These are phyloP conservation scores for Corymbia citriodora DNA, from an alignment of 441 rosid genomes.

Conservation along the genomic window DNA sequence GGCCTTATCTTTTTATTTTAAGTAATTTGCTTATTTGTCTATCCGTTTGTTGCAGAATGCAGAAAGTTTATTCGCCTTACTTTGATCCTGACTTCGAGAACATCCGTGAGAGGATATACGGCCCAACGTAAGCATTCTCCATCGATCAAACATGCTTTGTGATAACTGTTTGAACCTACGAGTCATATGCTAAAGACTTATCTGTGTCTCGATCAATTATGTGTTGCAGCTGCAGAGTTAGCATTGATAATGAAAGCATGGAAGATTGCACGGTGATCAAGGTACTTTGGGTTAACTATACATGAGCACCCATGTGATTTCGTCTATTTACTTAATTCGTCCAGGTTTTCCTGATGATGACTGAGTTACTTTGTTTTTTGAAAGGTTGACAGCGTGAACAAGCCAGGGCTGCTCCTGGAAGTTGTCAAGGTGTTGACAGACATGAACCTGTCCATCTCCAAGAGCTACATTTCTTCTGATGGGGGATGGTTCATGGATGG, in stretches of 20 bases:
- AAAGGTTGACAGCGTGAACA: slow-evolving; percentile 51
- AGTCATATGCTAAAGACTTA: not conserved
- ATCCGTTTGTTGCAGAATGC: slow-evolving; percentile 24
- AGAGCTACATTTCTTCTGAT: slow-evolving; percentile 66
- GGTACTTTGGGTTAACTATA: slow-evolving; percentile 11
- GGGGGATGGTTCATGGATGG: slow-evolving; percentile 82
- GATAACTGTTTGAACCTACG: not conserved
- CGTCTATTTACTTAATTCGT: not conserved
- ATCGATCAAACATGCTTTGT: not conserved
- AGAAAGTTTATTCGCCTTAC: slow-evolving; percentile 69
- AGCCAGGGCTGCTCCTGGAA: slow-evolving; percentile 67
- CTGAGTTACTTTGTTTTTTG: not conserved
- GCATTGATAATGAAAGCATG: slow-evolving; percentile 68
- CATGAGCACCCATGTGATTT: not conserved
- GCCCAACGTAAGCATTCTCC: slow-evolving; percentile 46
- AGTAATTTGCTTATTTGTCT: not conserved
- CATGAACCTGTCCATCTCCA: slow-evolving; percentile 49
- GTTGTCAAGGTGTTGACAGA: slow-evolving; percentile 71
- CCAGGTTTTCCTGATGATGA: not conserved
- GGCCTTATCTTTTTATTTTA: not conserved
- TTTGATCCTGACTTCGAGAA: slow-evolving; percentile 75
- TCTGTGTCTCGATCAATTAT: not conserved
- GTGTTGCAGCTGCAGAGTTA: slow-evolving; percentile 53
- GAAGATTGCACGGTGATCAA: slow-evolving; percentile 66
- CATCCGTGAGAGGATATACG: slow-evolving; percentile 59